Conservation (phyloP, 192 early-diverging fungal species). For the Coemansia furcata region DNA sequence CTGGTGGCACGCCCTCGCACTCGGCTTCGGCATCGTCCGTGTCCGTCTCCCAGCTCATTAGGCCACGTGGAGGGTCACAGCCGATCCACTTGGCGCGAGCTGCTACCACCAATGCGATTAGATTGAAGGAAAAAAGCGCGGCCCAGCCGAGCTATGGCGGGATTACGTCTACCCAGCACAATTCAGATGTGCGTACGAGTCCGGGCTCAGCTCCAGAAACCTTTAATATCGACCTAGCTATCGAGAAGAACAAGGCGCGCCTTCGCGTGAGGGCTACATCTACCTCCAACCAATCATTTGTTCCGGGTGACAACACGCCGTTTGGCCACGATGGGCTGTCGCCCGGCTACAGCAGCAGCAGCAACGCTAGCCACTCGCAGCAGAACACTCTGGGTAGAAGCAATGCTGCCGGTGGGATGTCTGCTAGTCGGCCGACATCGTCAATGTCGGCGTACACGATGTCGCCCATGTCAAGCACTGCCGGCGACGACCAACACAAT, state of each 20-base stretch:
- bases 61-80: slow-evolving; percentile 49
- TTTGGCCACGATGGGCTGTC: slow-evolving; percentile 4
- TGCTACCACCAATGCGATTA: slow-evolving; percentile 50
- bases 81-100: slow-evolving; percentile 43
- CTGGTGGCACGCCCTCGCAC: slow-evolving; percentile 3
- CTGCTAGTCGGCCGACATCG: slow-evolving; percentile 35
- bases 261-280: slow-evolving; percentile 39
- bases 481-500: slow-evolving; percentile 30
- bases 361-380: slow-evolving; percentile 10
- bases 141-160: slow-evolving; percentile 2
- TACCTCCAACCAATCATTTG: slow-evolving; percentile 28
- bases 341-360: slow-evolving; percentile 7
- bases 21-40: slow-evolving; percentile 3
- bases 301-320: slow-evolving; percentile 3
- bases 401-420: slow-evolving; percentile 3
- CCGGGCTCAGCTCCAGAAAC: slow-evolving; percentile 48
- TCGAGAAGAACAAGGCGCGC: slow-evolving; percentile 18
- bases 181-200: neutral
- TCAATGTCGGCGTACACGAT: slow-evolving; percentile 50
- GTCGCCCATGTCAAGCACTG: slow-evolving; percentile 47
- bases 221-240: slow-evolving; percentile 28
- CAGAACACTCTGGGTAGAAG: slow-evolving; percentile 11
- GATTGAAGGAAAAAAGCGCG: slow-evolving; percentile 35
- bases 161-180: neutral
- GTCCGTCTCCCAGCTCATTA: slow-evolving; percentile 11